Percentiles rank a stretch among this genome's conserved stretches.
Evolutionary conservation across 2,329 filamentous ascomycete species (phyloP).

Genomic region (Pestalotiopsis sp.): DNA sequence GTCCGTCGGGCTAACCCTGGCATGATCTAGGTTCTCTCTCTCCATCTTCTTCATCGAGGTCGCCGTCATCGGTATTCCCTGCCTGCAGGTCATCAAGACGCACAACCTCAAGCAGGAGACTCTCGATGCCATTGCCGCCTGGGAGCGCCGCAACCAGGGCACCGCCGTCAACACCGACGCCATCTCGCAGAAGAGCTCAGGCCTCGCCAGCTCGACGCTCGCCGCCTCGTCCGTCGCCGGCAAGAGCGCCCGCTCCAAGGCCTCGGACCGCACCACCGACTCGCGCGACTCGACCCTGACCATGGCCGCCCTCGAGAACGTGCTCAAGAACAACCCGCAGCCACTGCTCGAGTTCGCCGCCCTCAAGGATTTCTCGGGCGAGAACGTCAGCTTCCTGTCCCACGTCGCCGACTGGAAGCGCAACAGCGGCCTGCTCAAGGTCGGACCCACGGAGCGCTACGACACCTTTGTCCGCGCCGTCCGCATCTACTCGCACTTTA

Average conservation of each 20-base stretch:
- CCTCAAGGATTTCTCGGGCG: conserved; percentile 57
- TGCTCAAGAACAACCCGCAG: conserved; percentile 46
- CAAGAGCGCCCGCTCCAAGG: conserved; percentile 18
- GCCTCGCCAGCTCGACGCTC: conserved; percentile 12
- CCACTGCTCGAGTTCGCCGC: conserved; percentile 56
- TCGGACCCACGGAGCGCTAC: conserved; percentile 4
- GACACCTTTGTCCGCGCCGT: conserved; percentile 21
- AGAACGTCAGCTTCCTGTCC: conserved; percentile 60
- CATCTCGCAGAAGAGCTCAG: conserved; percentile 27
- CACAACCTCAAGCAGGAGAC: conserved; percentile 49
- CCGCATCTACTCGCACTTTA: conserved; percentile 27
- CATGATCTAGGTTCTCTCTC: conserved; percentile 50
- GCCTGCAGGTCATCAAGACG: conserved; percentile 55
- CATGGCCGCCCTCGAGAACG: conserved; percentile 48
- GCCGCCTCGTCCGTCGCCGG: conserved; percentile 15
- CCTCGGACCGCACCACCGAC: background rate
- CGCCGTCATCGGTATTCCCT: conserved; percentile 65
- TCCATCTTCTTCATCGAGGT: conserved; percentile 66
- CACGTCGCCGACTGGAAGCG: conserved; percentile 48
- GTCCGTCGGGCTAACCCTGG: background rate
- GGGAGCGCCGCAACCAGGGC: conserved; percentile 45
- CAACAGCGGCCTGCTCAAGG: conserved; percentile 11
- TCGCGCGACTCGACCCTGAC: conserved; percentile 20
- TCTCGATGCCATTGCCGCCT: conserved; percentile 50
- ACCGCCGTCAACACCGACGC: conserved; percentile 34